These are phyloP conservation scores for Chenopodium album DNA, from an alignment of 148 eudicot genomes.

Conservation along the genomic window DNA sequence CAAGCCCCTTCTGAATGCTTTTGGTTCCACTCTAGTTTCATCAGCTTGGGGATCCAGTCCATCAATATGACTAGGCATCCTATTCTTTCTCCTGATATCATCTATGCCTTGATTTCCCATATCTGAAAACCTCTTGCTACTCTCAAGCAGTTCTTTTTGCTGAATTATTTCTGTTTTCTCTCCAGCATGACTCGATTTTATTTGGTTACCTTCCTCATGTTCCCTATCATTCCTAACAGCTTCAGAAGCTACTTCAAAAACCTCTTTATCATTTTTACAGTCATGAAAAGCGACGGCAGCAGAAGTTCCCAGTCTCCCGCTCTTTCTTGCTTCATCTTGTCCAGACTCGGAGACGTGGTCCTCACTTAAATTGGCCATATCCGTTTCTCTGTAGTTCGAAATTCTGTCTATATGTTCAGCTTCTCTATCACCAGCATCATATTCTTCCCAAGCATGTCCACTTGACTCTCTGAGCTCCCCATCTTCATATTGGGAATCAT, in stretches of 20 bases:
- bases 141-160: constrained; percentile 20
- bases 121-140: constrained; percentile 25
- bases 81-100: constrained; percentile 7
- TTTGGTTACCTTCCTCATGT: constrained; percentile 8
- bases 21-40: constrained; percentile 25
- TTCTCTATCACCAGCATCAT: constrained; percentile 29
- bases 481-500: constrained; percentile 53
- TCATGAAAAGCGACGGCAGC: constrained; percentile 20
- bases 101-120: constrained; percentile 15
- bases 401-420: constrained; percentile 26
- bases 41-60: constrained; percentile 19
- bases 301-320: not conserved
- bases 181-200: constrained; percentile 19
- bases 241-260: not conserved
- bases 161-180: constrained; percentile 20
- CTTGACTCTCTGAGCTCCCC: constrained; percentile 48
- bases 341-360: constrained; percentile 16
- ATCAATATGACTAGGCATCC: constrained; percentile 12
- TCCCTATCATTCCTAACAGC: constrained; percentile 5
- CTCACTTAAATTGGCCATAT: constrained; percentile 14
- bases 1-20: constrained; percentile 31
- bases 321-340: constrained; percentile 16
- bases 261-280: constrained; percentile 1
- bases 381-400: constrained; percentile 18
- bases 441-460: constrained; percentile 37